A percentile compares a stretch with the other conserved stretches of the same genome.
These are phyloP conservation scores for Furculomyces boomerangus DNA, from an alignment of 371 early-diverging fungal genomes.

Conservation along the genomic window DNA sequence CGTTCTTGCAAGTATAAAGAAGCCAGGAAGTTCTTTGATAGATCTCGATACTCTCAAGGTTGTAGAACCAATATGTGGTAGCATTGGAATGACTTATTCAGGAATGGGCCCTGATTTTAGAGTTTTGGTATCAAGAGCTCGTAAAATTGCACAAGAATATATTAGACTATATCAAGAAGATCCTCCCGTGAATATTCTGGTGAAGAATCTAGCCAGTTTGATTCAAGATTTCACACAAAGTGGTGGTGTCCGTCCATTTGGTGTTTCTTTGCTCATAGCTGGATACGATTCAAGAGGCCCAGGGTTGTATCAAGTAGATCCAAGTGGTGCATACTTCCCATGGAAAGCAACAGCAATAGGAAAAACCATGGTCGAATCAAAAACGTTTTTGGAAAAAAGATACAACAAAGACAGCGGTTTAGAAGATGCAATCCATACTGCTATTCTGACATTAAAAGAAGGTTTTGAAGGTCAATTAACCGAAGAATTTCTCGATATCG, in stretches of 20 bases:
- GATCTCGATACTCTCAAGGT: slow-evolving; percentile 79
- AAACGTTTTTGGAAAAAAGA: slow-evolving; percentile 95
- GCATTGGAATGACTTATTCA: slow-evolving; percentile 93
- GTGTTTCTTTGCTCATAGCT: slow-evolving; percentile 91
- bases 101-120: slow-evolving; percentile 98
- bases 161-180: slow-evolving; percentile 85
- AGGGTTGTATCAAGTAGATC: slow-evolving; percentile 94
- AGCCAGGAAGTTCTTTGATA: slow-evolving; percentile 77
- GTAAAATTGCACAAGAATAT: slow-evolving; percentile 92
- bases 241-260: slow-evolving; percentile 99
- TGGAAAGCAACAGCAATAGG: slow-evolving; percentile 99
- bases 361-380: slow-evolving; percentile 96
- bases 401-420: slow-evolving; percentile 80
- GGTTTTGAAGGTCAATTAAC: slow-evolving; percentile 94
- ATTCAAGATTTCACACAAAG: slow-evolving; percentile 99
- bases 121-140: slow-evolving; percentile 82
- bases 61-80: slow-evolving; percentile 74
- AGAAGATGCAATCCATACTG: slow-evolving; percentile 96
- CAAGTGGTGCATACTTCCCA: slow-evolving; percentile 93
- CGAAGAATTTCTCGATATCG: slow-evolving; percentile 86
- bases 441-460: slow-evolving; percentile 94
- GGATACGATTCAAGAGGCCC: slow-evolving; percentile 88
- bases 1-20: slow-evolving; percentile 97
- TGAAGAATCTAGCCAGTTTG: slow-evolving; percentile 86
- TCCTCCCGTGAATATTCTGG: slow-evolving; percentile 83